A percentile compares a stretch with the other conserved stretches of the same genome.
Evolutionary conservation across 208 protist species (phyloP).

Genomic region (Leishmania tarentolae): DNA sequence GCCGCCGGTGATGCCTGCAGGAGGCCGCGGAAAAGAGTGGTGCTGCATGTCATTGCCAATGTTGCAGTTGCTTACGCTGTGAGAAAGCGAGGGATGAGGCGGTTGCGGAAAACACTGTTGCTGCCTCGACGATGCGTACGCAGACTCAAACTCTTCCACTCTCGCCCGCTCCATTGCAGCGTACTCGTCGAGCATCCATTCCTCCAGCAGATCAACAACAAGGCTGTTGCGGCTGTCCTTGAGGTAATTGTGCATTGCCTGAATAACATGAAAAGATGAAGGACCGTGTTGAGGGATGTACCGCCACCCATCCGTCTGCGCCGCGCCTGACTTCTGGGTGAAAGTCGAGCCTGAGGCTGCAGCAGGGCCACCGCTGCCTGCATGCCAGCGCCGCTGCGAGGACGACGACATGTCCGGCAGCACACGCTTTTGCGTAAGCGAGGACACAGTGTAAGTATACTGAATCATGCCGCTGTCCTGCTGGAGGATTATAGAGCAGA

Average conservation of each 20-base stretch:
- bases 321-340: slow-evolving; percentile 8
- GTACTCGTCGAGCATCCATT: slow-evolving; percentile 46
- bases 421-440: slow-evolving; percentile 47
- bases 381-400: slow-evolving; percentile 29
- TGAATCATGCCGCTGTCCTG: slow-evolving; percentile 55
- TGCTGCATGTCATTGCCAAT: background rate
- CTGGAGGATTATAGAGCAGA: slow-evolving; percentile 58
- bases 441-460: slow-evolving; percentile 59
- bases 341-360: slow-evolving; percentile 3
- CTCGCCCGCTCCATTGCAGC: slow-evolving; percentile 17
- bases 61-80: slow-evolving; percentile 4
- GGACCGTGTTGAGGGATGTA: slow-evolving; percentile 42
- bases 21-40: background rate
- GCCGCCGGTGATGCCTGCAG: background rate
- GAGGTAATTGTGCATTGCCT: slow-evolving; percentile 46
- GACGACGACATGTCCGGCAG: slow-evolving; percentile 25
- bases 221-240: slow-evolving; percentile 32
- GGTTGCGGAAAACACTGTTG: background rate
- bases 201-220: slow-evolving; percentile 35
- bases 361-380: background rate
- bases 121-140: slow-evolving; percentile 6
- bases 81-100: background rate
- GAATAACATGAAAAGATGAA: slow-evolving; percentile 49
- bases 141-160: slow-evolving; percentile 24
- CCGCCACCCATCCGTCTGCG: slow-evolving; percentile 20